phyloP scores from a whole-genome alignment of 257 asterid species.

The Pogostemon cablin region DNA sequence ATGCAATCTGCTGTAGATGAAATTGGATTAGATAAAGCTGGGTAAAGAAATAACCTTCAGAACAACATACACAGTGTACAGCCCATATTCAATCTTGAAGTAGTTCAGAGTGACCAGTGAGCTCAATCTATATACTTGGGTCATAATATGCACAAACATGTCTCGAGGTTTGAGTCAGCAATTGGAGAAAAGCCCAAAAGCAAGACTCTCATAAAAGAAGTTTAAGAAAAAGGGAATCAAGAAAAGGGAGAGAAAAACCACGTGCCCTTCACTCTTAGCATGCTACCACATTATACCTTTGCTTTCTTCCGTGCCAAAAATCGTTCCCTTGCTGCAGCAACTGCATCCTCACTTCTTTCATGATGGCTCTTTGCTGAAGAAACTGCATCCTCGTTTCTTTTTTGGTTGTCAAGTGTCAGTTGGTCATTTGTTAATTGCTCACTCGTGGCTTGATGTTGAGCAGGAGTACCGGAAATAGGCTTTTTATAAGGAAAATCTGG shows the following conservation, averaged over 20 bases:
- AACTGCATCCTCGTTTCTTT: slow-evolving; percentile 50
- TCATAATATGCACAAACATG: not conserved
- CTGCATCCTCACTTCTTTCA: slow-evolving; percentile 59
- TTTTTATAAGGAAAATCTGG: slow-evolving; percentile 32
- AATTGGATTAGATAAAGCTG: not conserved
- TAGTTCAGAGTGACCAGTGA: not conserved
- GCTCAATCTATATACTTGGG: not conserved
- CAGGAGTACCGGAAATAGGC: slow-evolving; percentile 44
- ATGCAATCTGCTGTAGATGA: not conserved
- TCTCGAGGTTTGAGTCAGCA: not conserved
- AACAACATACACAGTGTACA: slow-evolving; percentile 6
- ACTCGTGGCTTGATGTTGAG: slow-evolving; percentile 34
- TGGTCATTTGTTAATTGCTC: slow-evolving; percentile 43
- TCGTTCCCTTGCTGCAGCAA: slow-evolving; percentile 72
- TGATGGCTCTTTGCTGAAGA: slow-evolving; percentile 71
- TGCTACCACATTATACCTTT: slow-evolving; percentile 44
- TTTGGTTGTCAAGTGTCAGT: slow-evolving; percentile 49
- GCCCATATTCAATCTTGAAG: not conserved
- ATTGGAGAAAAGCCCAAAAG: not conserved
- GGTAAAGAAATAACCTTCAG: not conserved
- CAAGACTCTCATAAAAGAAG: not conserved
- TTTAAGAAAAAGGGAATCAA: not conserved
- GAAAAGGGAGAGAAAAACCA: not conserved
- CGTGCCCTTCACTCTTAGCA: slow-evolving; percentile 6
- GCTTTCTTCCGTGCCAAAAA: slow-evolving; percentile 80